Percentiles rank a stretch among this genome's conserved stretches.
These are phyloP conservation scores for Psidium guajava DNA, from an alignment of 345 rosid genomes.

Conservation along the genomic window DNA sequence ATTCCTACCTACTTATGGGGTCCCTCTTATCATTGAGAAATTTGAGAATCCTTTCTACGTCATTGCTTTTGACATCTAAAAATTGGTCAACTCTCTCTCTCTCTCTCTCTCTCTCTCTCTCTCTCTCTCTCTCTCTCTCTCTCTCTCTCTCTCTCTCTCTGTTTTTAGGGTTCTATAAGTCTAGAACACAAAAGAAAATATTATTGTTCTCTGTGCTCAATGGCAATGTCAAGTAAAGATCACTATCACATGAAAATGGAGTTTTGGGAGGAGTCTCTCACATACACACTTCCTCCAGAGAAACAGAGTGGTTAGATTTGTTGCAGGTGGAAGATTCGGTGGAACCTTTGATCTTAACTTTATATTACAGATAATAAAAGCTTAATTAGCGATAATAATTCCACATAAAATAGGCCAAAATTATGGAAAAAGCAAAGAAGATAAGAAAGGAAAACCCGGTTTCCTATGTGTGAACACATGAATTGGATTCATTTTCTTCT, in stretches of 20 bases:
- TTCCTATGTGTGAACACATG: slow-evolving; percentile 5
- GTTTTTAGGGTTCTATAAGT: neutral
- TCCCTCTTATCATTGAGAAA: slow-evolving; percentile 34
- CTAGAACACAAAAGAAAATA: neutral
- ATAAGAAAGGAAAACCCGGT: neutral
- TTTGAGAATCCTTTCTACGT: slow-evolving; percentile 16
- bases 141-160: neutral
- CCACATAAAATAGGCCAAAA: neutral
- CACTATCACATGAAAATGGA: neutral
- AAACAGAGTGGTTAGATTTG: slow-evolving; percentile 22
- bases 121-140: neutral
- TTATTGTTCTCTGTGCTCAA: neutral
- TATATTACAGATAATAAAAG: neutral
- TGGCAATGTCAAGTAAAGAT: neutral
- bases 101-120: neutral
- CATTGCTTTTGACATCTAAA: slow-evolving; percentile 18
- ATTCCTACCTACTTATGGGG: slow-evolving; percentile 26
- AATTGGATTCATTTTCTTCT: neutral
- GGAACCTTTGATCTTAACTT: slow-evolving; percentile 19
- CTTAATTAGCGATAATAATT: neutral
- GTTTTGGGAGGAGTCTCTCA: neutral
- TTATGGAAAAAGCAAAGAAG: neutral
- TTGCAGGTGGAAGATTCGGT: slow-evolving; percentile 12
- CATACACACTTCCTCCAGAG: slow-evolving; percentile 1
- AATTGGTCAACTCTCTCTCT: slow-evolving; percentile 25